Evolutionary conservation across 352 stramenopile genomes (phyloP), one percentile per base, ranked within the genome.

Genomic region (Phytophthora citrophthora): DNA sequence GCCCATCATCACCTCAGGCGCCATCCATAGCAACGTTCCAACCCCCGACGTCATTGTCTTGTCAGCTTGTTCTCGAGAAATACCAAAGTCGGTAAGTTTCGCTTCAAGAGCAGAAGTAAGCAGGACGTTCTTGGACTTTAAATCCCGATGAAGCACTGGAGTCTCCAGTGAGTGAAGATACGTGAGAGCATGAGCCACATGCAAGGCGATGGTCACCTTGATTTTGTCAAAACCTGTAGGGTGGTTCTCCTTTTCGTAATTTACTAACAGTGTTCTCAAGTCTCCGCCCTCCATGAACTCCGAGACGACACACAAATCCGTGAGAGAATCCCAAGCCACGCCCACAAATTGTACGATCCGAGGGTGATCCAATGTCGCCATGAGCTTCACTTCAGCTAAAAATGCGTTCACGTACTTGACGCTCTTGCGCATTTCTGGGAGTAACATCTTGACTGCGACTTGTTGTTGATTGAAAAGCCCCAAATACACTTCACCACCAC

Each of bases 211-310:
- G 27, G 62, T 72, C 27, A 79, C 63, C 61, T 86, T 85, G 24
- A 61, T 58, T 29, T 54, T 18, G 57, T 72, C 52, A 40, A 76
- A 79, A 3, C 74, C 71, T 12, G 44, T 43, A 15, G 54, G 9
- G 5, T 62, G 54, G 0, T 48, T 56, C 3, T 54, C 16, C n/a
- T 40, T 20, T 18, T 62, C 52, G 29, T 75, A 64, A 11, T 31
- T 36, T 0, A n/a, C 31, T n/a, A 83, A 54, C 11, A 83, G 34
- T 3, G 51, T 46, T 7, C 74, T 55, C 18, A 86, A 44, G 36
- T 87, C 76, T 3, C 77, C 77, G 7, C 68, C 63, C 27, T 68
- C 53, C 74, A 83, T 75, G 32, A 72, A 77, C 40, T 83, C 77
- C 8, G 63, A 74, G 29, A 85, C 61, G 15, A 76, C 43, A n/a